Evolutionary conservation across 306 rosid species (phyloP), one percentile per base, ranked within the genome.

Genomic region (Sindora glabra): DNA sequence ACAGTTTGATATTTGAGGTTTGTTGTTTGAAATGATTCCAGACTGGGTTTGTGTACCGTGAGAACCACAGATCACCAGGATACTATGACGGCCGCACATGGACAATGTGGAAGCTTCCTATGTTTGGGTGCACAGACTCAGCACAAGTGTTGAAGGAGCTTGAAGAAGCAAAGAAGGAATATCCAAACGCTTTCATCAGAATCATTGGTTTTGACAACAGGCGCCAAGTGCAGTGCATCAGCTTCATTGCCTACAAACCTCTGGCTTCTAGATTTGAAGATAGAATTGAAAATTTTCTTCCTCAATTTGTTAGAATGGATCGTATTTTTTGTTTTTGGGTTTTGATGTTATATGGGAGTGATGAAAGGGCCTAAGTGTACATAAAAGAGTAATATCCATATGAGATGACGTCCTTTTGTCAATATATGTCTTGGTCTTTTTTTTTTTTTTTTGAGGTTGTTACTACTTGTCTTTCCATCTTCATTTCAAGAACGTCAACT

Each of bases 51-150:
- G 70, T 82, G 7, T 38, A 65, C 88, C 80, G 82, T 62, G 82
- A 75, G 70, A 0, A 82, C 78, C 0, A 50, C 71, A 15, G 10
- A 0, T 65, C 80, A 11, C 85, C 80, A 0, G 89, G 82, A 10
- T 79, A 82, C 82, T 82, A 76, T 36, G 85, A 82, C 14, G 84
- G 88, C 0, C 62, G 88, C 2, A 78, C 65, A 77, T 78, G 88
- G 84, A 69, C 77, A n/a, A 82, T 82, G 84, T 78, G 84, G 77
- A 82, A 78, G 73, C 65, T 78, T 3, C 82, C 85, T 8, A 67
- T 79, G 78, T 82, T 36, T 33, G 85, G 80, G 0, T 76, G 80
- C 85, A 73, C 53, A 2, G 82, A 75, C 25, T 0, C 83, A 0
- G 1, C 68, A 1, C 89, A 83, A 48, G 85, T 79, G 14, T 0